Evolutionary conservation across 2,329 filamentous ascomycete species (phyloP).

Genomic region (Diplodia corticola): DNA sequence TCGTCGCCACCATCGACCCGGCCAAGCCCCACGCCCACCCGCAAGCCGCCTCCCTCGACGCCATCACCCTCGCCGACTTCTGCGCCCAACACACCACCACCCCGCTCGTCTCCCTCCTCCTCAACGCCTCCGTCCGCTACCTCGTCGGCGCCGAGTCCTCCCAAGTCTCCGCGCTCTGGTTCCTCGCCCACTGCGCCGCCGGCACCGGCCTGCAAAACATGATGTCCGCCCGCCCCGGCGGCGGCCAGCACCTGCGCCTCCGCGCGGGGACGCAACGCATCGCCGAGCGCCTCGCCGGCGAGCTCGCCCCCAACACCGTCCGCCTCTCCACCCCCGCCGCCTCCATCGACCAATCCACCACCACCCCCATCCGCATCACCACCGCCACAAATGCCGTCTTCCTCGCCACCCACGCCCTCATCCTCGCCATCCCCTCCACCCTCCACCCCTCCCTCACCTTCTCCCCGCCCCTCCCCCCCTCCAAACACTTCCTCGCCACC

Average conservation of each 20-base stretch:
- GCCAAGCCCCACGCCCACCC: not conserved
- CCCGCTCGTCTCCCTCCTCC: not conserved
- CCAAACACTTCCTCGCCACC: not conserved
- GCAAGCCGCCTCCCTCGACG: constrained; percentile 6
- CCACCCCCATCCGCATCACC: constrained; percentile 28
- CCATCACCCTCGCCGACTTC: constrained; percentile 1
- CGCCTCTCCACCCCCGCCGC: constrained; percentile 37
- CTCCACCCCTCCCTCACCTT: constrained; percentile 33
- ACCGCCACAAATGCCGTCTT: constrained; percentile 32
- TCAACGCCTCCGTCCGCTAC: not conserved
- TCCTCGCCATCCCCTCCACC: constrained; percentile 52
- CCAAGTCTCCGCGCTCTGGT: constrained; percentile 16
- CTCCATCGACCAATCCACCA: constrained; percentile 31
- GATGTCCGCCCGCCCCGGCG: constrained; percentile 6
- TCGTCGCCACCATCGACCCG: not conserved
- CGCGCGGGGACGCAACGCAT: constrained; percentile 6
- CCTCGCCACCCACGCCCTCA: constrained; percentile 45
- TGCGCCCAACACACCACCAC: constrained; percentile 1
- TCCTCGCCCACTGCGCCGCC: constrained; percentile 6
- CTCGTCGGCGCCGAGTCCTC: constrained; percentile 7
- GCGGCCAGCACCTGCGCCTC: constrained; percentile 7
- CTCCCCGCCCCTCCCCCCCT: not conserved
- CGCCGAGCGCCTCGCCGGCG: constrained; percentile 39
- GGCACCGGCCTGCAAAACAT: constrained; percentile 6
- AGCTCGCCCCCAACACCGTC: constrained; percentile 34